These are phyloP conservation scores for Hypoxylon lienhwacheense DNA, from an alignment of 495 filamentous ascomycete genomes.

Conservation along the genomic window DNA sequence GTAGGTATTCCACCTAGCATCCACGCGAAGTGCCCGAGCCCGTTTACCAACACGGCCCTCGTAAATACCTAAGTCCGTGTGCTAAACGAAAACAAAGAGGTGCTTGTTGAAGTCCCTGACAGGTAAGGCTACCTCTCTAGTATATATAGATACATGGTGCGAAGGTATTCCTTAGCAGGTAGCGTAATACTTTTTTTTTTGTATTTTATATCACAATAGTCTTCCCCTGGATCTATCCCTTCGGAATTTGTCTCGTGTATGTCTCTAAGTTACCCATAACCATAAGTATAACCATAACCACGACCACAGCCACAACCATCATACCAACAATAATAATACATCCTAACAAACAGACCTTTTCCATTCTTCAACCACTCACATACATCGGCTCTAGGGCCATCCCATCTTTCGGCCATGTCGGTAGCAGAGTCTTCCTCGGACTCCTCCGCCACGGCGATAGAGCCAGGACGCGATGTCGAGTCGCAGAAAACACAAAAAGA, in stretches of 20 bases:
- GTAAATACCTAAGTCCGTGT: conserved; percentile 9
- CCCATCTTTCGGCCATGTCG: conserved; percentile 14
- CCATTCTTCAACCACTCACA: not conserved
- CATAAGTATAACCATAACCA: too few relatives aligned
- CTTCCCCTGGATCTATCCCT: too few relatives aligned
- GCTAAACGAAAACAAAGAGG: conserved; percentile 6
- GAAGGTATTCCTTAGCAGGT: not conserved
- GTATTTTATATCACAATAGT: too few relatives aligned
- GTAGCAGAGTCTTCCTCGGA: conserved; percentile 25
- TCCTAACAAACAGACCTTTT: not conserved
- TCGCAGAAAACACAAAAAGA: conserved; percentile 14
- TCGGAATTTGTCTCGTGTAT: too few relatives aligned
- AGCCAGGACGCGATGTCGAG: conserved; percentile 24
- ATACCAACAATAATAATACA: too few relatives aligned
- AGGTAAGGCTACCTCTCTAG: not conserved
- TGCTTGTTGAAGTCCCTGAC: not conserved
- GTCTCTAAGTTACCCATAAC: too few relatives aligned
- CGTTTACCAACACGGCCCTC: conserved; percentile 4
- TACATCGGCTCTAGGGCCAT: not conserved
- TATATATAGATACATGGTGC: not conserved
- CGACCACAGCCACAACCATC: too few relatives aligned
- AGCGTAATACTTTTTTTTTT: too few relatives aligned
- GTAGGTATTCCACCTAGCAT: too few relatives aligned
- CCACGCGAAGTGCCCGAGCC: conserved; percentile 1
- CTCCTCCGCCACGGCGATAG: conserved; percentile 28